Conservation (phyloP, 768 basidiomycete genomes). For the Paxillus involutus region DNA sequence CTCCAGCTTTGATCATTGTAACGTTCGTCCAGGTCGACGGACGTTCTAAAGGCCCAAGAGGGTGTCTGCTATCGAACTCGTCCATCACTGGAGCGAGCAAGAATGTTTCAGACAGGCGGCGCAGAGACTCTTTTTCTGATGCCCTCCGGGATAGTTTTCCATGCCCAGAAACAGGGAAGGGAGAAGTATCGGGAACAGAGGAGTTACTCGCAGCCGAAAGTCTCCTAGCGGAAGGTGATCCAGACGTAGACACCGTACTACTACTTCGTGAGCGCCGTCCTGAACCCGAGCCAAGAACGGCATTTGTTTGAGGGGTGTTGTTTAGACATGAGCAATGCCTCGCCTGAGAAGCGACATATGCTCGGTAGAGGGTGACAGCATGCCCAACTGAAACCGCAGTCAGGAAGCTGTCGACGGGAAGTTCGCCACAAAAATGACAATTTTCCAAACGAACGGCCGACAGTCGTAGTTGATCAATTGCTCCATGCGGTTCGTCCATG, state of each 20-base stretch:
- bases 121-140: constrained; percentile 63
- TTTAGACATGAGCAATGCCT: constrained; percentile 69
- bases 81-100: constrained; percentile 37
- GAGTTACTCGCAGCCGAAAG: constrained; percentile 42
- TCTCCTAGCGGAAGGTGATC: constrained; percentile 49
- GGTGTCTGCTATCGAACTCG: constrained; percentile 26
- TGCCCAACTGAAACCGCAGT: constrained; percentile 67
- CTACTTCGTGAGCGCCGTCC: constrained; percentile 63
- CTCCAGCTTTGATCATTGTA: constrained; percentile 49
- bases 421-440: constrained; percentile 73
- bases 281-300: constrained; percentile 43
- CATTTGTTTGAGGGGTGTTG: constrained; percentile 43
- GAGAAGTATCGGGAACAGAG: constrained; percentile 41
- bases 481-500: constrained; percentile 59
- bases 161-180: constrained; percentile 80
- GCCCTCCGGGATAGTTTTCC: constrained; percentile 73
- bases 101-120: constrained; percentile 48
- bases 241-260: constrained; percentile 45
- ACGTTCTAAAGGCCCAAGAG: constrained; percentile 36
- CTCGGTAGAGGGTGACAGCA: constrained; percentile 63
- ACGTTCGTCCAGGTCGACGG: constrained; percentile 45
- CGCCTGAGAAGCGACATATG: constrained; percentile 53
- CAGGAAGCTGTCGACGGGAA: constrained; percentile 62
- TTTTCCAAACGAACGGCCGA: constrained; percentile 50
- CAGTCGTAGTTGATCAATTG: constrained; percentile 60